These are phyloP conservation scores for Escovopsis sp. DNA, from an alignment of 2,329 filamentous ascomycete species.

Conservation along the genomic window DNA sequence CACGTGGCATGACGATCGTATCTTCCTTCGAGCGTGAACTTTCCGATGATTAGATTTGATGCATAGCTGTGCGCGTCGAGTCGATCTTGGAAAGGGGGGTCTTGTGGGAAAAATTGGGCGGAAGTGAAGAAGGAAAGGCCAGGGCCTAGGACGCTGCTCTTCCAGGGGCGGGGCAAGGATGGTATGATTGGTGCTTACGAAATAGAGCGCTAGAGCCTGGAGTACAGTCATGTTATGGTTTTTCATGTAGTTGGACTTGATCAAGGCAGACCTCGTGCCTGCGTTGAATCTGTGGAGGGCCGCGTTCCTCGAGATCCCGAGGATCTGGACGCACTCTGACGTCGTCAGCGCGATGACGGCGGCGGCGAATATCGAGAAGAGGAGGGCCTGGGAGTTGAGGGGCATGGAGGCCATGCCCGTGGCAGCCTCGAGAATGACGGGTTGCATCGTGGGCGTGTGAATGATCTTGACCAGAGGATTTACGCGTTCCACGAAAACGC, in stretches of 20 bases:
- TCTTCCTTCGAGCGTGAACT: slow-evolving; percentile 42
- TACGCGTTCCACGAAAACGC: slow-evolving; percentile 58
- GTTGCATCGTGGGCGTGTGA: slow-evolving; percentile 56
- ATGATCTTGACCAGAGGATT: slow-evolving; percentile 60
- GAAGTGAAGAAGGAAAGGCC: too few species aligned
- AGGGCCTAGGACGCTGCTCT: too few species aligned
- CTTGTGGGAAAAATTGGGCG: too few species aligned
- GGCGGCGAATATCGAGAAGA: slow-evolving; percentile 52
- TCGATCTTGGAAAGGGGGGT: too few species aligned
- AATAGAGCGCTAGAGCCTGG: slow-evolving; percentile 43
- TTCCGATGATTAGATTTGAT: slow-evolving; percentile 5
- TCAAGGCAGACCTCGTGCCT: slow-evolving; percentile 35
- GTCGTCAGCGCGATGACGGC: slow-evolving; percentile 40
- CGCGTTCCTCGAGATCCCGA: slow-evolving; percentile 34
- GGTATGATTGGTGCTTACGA: slow-evolving; percentile 24
- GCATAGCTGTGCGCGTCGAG: too few species aligned
- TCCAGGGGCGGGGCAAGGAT: not conserved
- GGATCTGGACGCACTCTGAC: slow-evolving; percentile 37
- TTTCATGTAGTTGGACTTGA: slow-evolving; percentile 41
- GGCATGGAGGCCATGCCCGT: slow-evolving; percentile 39
- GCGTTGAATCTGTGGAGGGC: slow-evolving; percentile 37
- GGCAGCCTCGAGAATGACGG: slow-evolving; percentile 47
- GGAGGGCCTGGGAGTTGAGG: slow-evolving; percentile 43
- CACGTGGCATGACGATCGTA: slow-evolving; percentile 45
- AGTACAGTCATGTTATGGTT: slow-evolving; percentile 42